These are phyloP conservation scores for Besnoitia besnoiti DNA, from an alignment of 169 alveolate species.

Conservation along the genomic window DNA sequence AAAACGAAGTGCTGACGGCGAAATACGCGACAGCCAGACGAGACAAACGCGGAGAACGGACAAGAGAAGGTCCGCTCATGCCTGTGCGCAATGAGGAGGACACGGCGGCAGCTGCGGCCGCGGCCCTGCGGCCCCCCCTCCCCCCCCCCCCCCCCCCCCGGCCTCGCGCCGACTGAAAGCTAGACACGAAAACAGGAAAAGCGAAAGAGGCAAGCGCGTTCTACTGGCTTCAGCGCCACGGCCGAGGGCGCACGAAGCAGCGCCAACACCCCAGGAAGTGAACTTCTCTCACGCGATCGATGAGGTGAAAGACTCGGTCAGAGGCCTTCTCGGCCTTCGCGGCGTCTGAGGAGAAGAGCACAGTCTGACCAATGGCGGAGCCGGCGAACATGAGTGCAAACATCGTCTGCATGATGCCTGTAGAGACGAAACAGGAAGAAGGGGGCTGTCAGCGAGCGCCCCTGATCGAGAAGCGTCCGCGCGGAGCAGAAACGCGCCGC, in stretches of 20 bases:
- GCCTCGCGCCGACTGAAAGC: no score
- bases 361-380: conserved; percentile 52
- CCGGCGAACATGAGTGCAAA: conserved; percentile 50
- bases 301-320: conserved; percentile 36
- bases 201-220: neutral
- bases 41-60: no score
- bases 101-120: no score
- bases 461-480: no score
- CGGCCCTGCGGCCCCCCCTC: no score
- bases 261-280: neutral
- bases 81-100: no score
- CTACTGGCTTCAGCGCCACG: neutral
- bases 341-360: conserved; percentile 47
- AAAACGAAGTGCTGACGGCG: neutral
- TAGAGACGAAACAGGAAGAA: neutral
- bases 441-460: no score
- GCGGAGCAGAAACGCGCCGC: no score
- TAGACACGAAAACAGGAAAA: neutral
- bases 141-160: no score
- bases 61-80: no score
- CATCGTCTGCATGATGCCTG: conserved; percentile 52
- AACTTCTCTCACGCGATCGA: conserved; percentile 36
- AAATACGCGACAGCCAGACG: neutral
- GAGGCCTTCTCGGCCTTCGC: conserved; percentile 56
- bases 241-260: neutral